Evolutionary conservation across 345 rosid species (phyloP), one percentile per base, ranked within the genome.

Genomic region (Aquilaria yunnanensis): DNA sequence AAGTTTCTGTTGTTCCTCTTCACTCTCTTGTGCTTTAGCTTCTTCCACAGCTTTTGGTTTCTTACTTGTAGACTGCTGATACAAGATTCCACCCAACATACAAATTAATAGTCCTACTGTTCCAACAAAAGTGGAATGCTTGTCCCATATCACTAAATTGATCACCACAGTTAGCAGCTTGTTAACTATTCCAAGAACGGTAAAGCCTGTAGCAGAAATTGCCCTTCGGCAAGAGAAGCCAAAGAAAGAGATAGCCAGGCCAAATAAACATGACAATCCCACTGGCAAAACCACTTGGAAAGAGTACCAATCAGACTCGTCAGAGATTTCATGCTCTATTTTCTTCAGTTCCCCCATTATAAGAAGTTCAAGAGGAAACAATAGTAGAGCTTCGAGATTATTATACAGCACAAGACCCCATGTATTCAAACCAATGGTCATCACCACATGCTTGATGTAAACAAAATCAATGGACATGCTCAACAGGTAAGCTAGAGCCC

Each of bases 391-490:
- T 77, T 94, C 99, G 0, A 94, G 96, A 77, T 90, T 94, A 73
- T 94, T 94, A 71, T 90, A 90, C 47, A 94, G 76, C 53, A 94
- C 99, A 62, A 94, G 97, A 49, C 97, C 97, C 97, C 99, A 94
- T 1, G 96, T 88, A 63, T 85, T 94, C 33, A 94, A 70, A 5
- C 99, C 93, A 32, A 90, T 87, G 43, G 99, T 94, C 99, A 90
- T 90, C 2, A 94, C 99, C 33, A 90, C 99, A 57, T 94, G 97
- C 87, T 94, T 94, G 62, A 94, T 94, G 75, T 90, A 94, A 45
- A 94, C 99, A 70, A 94, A 94, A 69, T 94, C 99, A n/a, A 94
- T 79, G 0, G 97, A 73, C 99, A 94, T 94, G 69, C 96, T 86
- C 57, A 94, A 75, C 3, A 90, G 73, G 76, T 94, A 94, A 61